Evolutionary conservation across 768 basidiomycete genomes (phyloP), one percentile per base, ranked within the genome.

Genomic region (Phylloporus scabripes): DNA sequence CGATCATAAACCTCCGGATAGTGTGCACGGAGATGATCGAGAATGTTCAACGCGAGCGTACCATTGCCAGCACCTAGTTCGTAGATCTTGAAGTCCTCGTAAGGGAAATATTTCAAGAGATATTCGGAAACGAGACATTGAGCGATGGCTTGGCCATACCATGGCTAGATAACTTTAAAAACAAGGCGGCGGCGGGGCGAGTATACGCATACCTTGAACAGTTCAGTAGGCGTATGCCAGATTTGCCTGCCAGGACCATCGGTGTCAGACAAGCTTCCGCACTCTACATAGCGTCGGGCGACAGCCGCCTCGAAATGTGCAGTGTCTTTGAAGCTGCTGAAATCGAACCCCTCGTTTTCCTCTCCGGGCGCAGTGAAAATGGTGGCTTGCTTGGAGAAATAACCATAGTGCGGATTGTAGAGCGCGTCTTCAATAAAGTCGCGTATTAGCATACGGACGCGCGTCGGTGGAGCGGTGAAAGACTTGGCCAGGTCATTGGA

Each of bases 1-100:
- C 92, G 80, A 50, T 92, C 90, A 65, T 93, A 98, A 4, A 98
- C 92, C 33, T 93, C 92, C 0, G 92, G 92, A 61, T 94, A 82
- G 36, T 82, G 72, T 41, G 80, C 76, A 18, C 76, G 80, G 26
- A 99, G 68, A 60, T 81, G 89, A 64, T 90, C 77, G 49, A 99
- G 82, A 45, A 96, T 82, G 64, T 97, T 86, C 67, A 80, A 70
- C 26, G 95, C 94, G 49, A 99, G 76, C 1, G 95, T 95, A 11
- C 96, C 96, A 61, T 99, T 99, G 36, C 96, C 96, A 2, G 93
- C 96, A 31, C 96, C 96, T 58, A 99, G 87, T 68, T 99, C 96
- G 73, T 97, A 98, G 45, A 99, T 84, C 54, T 89, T 80, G 56
- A 98, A 83, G 66, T 96, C 93, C 69, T 96, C 87, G 63, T 97